Percentiles rank a stretch among this genome's conserved stretches.
Conservation (phyloP, 2,329 filamentous ascomycete genomes). For the Phyllosticta citriasiana region DNA sequence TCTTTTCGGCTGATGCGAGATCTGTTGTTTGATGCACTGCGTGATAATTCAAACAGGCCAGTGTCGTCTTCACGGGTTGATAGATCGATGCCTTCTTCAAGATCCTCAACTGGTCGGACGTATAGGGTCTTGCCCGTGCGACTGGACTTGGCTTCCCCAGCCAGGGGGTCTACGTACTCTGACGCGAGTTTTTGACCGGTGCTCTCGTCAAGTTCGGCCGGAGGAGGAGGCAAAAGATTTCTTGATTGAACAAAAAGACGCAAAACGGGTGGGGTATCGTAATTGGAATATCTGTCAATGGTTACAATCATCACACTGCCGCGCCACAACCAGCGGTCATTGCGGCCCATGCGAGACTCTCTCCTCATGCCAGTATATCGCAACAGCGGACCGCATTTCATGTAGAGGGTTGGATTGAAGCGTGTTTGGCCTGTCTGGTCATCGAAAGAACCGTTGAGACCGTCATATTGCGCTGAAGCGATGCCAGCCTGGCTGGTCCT, state of each 20-base stretch:
- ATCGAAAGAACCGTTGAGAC: slow-evolving; percentile 47
- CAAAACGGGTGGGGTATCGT: slow-evolving; percentile 65
- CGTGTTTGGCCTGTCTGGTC: slow-evolving; percentile 54
- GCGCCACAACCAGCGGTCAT: slow-evolving; percentile 74
- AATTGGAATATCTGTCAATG: slow-evolving; percentile 70
- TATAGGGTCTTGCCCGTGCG: slow-evolving; percentile 79
- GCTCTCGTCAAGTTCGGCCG: slow-evolving; percentile 55
- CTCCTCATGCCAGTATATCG: slow-evolving; percentile 77
- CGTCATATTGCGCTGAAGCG: slow-evolving; percentile 38
- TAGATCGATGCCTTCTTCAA: slow-evolving; percentile 68
- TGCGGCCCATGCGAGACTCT: slow-evolving; percentile 36
- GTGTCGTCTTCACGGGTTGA: slow-evolving; percentile 70
- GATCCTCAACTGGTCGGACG: slow-evolving; percentile 77
- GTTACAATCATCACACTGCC: slow-evolving; percentile 96
- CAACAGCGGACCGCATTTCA: slow-evolving; percentile 84
- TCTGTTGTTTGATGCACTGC: slow-evolving; percentile 35
- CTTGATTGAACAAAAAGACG: slow-evolving; percentile 81
- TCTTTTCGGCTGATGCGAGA: slow-evolving; percentile 49
- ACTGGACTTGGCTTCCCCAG: slow-evolving; percentile 76
- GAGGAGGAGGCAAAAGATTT: slow-evolving; percentile 69
- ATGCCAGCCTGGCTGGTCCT: slow-evolving; percentile 21
- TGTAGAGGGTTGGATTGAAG: slow-evolving; percentile 74
- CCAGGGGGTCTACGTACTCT: slow-evolving; percentile 82
- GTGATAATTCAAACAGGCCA: slow-evolving; percentile 67
- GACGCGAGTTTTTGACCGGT: slow-evolving; percentile 52